Evolutionary conservation across 371 early-diverging fungal species (phyloP), one percentile per base, ranked within the genome.

Genomic region (Circinella umbellata): DNA sequence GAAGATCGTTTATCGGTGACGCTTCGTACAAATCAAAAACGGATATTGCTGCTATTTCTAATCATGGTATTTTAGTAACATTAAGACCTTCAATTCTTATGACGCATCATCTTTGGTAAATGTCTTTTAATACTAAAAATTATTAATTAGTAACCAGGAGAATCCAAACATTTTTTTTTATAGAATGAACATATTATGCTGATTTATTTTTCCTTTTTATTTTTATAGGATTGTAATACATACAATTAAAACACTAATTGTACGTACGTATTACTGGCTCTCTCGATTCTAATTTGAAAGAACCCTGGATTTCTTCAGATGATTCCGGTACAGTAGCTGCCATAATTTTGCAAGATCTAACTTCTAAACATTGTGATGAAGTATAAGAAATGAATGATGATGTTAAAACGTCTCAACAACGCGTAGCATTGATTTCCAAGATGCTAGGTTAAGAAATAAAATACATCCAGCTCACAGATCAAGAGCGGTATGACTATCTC

Each of bases 71-170:
- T 4, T 68, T 69, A 48, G 77, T 81, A 6, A 53, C 79, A 3
- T 72, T 81, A 10, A 74, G 81, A 20, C 81, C 81, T 4, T 69
- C 68, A 57, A 63, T 66, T 0, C 79, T 81, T 69, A 74, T 77
- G 72, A 64, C 76, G 14, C 77, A 80, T 51, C 66, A 62, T n/a
- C n/a, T 67, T 17, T 48, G 42, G 42, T 42, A 42, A 42, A 27
- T 27, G 27, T 1, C 27, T 27, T 27, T 27, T 27, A 2, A 27
- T 27, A 27, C 27, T 27, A 27, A 27, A 27, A 27, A 27, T n/a
- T n/a, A n/a, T n/a, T n/a, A 27, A 27, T 27, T 27, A 27, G 27
- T 27, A 27, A 27, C 0, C 27, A 27, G 27, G 27, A 27, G 27
- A 27, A 27, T 2, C 27, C 27, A 2, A 27, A 27, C 27, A 27